Evolutionary conservation across 2,329 filamentous ascomycete genomes (phyloP).

Genomic region (Alternaria novae-zelandiae): DNA sequence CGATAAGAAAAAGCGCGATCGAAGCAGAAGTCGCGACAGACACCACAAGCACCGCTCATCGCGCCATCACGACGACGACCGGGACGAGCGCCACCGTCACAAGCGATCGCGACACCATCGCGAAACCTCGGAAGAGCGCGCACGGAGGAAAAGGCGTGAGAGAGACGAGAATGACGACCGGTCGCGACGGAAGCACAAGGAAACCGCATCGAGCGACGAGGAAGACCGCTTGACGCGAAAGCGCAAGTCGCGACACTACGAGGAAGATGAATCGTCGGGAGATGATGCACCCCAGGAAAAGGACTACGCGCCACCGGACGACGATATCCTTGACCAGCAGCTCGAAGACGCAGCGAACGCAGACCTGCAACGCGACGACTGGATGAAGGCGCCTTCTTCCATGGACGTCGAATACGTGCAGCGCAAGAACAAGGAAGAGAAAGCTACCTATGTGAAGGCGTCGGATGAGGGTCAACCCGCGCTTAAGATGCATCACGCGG

Average conservation of each 20-base stretch:
- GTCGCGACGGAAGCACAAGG: slow-evolving; percentile 42
- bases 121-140: slow-evolving; percentile 47
- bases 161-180: slow-evolving; percentile 47
- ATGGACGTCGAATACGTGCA: slow-evolving; percentile 85
- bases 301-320: slow-evolving; percentile 52
- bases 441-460: slow-evolving; percentile 54
- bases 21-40: slow-evolving; percentile 51
- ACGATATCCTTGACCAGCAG: slow-evolving; percentile 53
- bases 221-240: slow-evolving; percentile 42
- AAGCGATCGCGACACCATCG: slow-evolving; percentile 68
- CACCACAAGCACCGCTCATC: slow-evolving; percentile 49
- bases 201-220: slow-evolving; percentile 42
- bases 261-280: slow-evolving; percentile 38
- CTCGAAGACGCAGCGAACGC: slow-evolving; percentile 46
- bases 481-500: slow-evolving; percentile 76
- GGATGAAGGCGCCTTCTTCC: slow-evolving; percentile 90
- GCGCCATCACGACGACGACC: slow-evolving; percentile 58
- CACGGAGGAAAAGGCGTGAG: slow-evolving; percentile 54
- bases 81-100: slow-evolving; percentile 59
- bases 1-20: slow-evolving; percentile 54
- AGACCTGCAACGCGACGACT: slow-evolving; percentile 75
- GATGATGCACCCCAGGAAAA: slow-evolving; percentile 51
- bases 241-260: slow-evolving; percentile 42
- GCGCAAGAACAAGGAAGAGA: slow-evolving; percentile 58
- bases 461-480: slow-evolving; percentile 65